Evolutionary conservation across 2,329 filamentous ascomycete genomes (phyloP), one percentile per base, ranked within the genome.

Genomic region (Raffaelea albimanens): DNA sequence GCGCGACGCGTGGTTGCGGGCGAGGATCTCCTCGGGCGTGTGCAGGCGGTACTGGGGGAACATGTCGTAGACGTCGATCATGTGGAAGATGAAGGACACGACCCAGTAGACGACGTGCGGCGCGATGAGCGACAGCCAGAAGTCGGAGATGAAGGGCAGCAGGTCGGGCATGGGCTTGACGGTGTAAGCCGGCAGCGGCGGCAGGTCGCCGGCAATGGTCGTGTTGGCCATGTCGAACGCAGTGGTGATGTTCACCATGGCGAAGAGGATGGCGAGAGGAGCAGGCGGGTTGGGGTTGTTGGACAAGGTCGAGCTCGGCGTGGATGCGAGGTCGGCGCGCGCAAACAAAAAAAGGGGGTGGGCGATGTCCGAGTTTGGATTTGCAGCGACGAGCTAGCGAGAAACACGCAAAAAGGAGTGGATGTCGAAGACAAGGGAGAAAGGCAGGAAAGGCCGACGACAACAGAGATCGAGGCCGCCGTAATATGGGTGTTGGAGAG

Each of bases 31-130:
- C 45, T 88, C 89, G 14, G 93, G 93, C 0, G 93, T 97, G 68
- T 98, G 93, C 39, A 98, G 75, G 53, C 93, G 85, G 68, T 97
- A 96, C 59, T 94, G 80, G 18, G 90, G 83, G 63, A 91, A 95
- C 34, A 91, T 70, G 64, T 96, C 87, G 67, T 83, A 82, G 50
- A 82, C 72, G 67, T 98, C 93, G 59, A 97, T 82, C 56, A 82
- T 61, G 71, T 97, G 91, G 70, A 95, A 98, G 62, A 91, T 68
- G 63, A 87, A 67, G 19, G 91, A 97, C 29, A 94, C 68, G 20
- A 70, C 67, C 93, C 93, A 98, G 75, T 98, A 98, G 49, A 84
- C 85, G 57, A 87, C 63, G 51, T 96, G 76, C 25, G 90, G 90
- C 14, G 85, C 70, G 42, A 90, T 64, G 50, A 94, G 72, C 41